Evolutionary conservation across 2,329 filamentous ascomycete genomes (phyloP), one percentile per base, ranked within the genome.

Genomic region (Cladosporium sp.): DNA sequence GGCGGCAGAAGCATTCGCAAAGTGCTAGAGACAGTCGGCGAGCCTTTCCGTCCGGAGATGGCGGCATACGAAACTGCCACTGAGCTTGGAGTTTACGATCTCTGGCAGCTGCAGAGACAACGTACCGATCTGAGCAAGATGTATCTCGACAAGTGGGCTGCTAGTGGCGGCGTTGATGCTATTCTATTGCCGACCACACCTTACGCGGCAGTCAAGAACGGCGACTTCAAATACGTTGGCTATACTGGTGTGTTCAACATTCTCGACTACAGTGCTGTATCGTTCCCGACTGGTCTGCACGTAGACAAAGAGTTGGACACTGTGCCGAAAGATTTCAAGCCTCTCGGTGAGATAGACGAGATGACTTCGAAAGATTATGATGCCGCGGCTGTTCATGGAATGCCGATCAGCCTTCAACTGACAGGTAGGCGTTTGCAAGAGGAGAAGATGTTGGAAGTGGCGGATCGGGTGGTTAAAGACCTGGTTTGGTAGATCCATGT

Each of bases 31-130:
- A 70, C 72, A 0, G 74, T 73, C 0, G 64, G 65, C 6, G 77
- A 80, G 61, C 77, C 77, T 1, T 75, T 74, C 58, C 72, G 78
- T 9, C 78, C 78, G 0, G 79, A 82, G 60, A 79, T 82, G 78
- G 58, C 70, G 19, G 53, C 59, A 1, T 81, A 81, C 58, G 68
- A 70, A 49, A 61, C 73, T 1, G 76, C 78, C 0, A 65, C 62
- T 7, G 79, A 81, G 44, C 58, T 77, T 1, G 77, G 77, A 0
- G 66, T 68, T 7, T 65, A 70, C 47, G 64, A 75, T 8, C 72
- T 81, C 67, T 82, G 79, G 78, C 73, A 80, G 60, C 61, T 80
- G 3, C 79, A 81, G 12, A 61, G 71, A 4, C 72, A 77, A 59
- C 71, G 79, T n/a, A 77, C 75, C 0, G 72, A 73, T 19, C 61